A percentile compares a stretch with the other conserved stretches of the same genome.
Conservation (phyloP, 2,329 filamentous ascomycete species). For the Colletotrichum brevisporum region DNA sequence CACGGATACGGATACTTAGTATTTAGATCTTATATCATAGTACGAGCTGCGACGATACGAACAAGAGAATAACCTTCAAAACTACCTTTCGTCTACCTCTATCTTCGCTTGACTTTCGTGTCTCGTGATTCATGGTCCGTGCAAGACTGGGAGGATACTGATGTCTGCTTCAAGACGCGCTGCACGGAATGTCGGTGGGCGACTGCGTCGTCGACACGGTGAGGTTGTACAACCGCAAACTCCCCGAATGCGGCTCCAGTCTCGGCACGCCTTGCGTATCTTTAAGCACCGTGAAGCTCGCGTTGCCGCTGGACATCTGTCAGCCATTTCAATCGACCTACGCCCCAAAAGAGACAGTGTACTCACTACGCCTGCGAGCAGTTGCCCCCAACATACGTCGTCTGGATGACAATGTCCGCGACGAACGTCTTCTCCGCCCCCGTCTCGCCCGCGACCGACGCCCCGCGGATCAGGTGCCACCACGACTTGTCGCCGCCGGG, state of each 20-base stretch:
- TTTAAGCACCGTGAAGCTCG: conserved; percentile 31
- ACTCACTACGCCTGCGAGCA: conserved; percentile 37
- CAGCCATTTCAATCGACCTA: neutral
- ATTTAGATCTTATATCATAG: neutral
- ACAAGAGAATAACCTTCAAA: neutral
- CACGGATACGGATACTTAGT: neutral
- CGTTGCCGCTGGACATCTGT: conserved; percentile 14
- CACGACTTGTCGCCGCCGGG: conserved; percentile 16
- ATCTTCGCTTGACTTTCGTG: neutral
- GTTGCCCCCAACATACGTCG: conserved; percentile 17
- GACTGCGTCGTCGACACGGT: conserved; percentile 27
- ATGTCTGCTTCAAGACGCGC: neutral
- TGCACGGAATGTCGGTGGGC: conserved; percentile 28
- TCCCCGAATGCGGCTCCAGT: conserved; percentile 22
- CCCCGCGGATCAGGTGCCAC: conserved; percentile 36
- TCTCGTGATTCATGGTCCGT: neutral
- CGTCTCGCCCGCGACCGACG: conserved; percentile 18
- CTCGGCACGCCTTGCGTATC: conserved; percentile 1
- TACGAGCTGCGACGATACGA: neutral
- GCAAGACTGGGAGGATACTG: too few relatives aligned
- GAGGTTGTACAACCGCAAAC: conserved; percentile 33
- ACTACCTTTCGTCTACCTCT: neutral
- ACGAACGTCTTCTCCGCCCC: conserved; percentile 22
- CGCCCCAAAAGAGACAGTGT: too few relatives aligned
- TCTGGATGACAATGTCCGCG: conserved; percentile 30